Base-by-base conservation (phyloP, 768 basidiomycete genomes). In the Holtermannia corniformis region DNA sequence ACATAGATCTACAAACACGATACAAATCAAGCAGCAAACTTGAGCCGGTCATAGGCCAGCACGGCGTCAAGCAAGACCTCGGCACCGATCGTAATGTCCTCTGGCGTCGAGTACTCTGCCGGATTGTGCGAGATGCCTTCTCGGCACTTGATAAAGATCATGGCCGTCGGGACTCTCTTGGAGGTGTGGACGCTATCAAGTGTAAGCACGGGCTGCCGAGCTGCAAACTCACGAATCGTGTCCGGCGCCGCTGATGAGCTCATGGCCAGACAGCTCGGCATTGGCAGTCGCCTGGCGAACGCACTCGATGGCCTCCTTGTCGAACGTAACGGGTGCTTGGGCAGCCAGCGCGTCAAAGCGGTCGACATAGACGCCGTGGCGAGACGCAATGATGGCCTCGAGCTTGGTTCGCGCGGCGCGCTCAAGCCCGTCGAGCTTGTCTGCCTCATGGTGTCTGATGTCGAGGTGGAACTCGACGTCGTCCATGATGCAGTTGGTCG, bases 61-160 rank as follows among this genome's bases (percentile, higher is more conserved):
- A n/a, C n/a, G n/a, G n/a, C n/a, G n/a, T n/a, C n/a, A n/a, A n/a
- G n/a, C n/a, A n/a, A n/a, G n/a, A n/a, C n/a, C n/a, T n/a, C n/a
- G n/a, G n/a, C n/a, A n/a, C n/a, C n/a, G n/a, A n/a, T n/a, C n/a
- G n/a, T n/a, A n/a, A n/a, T n/a, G 24, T 56, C 50, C 20, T 51
- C 50, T 3, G 45, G 55, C 1, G 46, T 24, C 1, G 57, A 50
- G 45, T 54, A 58, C 41, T 58, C 57, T 14, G 49, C 47, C 1
- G 57, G 52, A 26, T 53, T 48, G 44, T 58, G 57, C 1, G 52
- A 54, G 3, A 58, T 32, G 5, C 57, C 57, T 5, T 58, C 52
- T 20, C 54, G 50, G 26, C 12, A 47, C 21, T 50, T 41, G 2
- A 55, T 43, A 32, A 55, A 49, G n/a, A 55, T 21, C 40, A 55